Evolutionary conservation across 2,329 filamentous ascomycete genomes (phyloP), one percentile per base, ranked within the genome.

Genomic region (Aspergillus candidus): DNA sequence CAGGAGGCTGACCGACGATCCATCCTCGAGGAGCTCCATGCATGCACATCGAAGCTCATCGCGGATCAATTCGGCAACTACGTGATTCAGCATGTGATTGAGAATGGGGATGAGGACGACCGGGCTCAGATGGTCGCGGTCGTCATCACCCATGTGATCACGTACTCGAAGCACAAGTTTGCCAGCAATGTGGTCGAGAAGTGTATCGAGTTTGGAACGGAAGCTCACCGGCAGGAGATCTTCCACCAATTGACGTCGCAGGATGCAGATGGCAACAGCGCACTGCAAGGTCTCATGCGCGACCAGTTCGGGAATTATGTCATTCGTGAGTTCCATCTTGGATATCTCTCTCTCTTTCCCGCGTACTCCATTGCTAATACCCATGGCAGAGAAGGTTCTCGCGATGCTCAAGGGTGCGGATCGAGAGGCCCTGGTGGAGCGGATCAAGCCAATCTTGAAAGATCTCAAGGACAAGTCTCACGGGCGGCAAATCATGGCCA

Each of bases 141-240:
- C 37, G 84, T 97, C 51, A 82, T 83, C 52, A 73, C 75, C 11
- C 79, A 88, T 45, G 72, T 95, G 2, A 68, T 95, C 32, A 70
- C 72, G 1, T 83, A 88, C 56, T 95, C 89, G 18, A 95, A 89
- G 72, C 88, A 97, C 72, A 98, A 98, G 64, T 94, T 88, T 59
- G 91, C 93, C 1, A 96, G 90, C 59, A 97, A 98, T 57, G 91
- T 98, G 3, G 91, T 98, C 1, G 93, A 98, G 68, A 91, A 88
- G 67, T 94, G 89, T 61, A 84, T 97, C 48, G 74, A 84, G 43
- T 79, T 76, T 53, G 88, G 87, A 14, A 80, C 80, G 0, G 71
- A 78, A 14, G 73, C 82, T 40, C 85, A 94, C 61, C 82, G 85
- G 40, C 76, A 74, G 30, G 74, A 76, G 29, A 88, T 96, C 46